Percentiles rank a stretch among this genome's conserved stretches.
phyloP scores from a whole-genome alignment of 2,329 filamentous ascomycete species.

The Aureobasidium sp. region DNA sequence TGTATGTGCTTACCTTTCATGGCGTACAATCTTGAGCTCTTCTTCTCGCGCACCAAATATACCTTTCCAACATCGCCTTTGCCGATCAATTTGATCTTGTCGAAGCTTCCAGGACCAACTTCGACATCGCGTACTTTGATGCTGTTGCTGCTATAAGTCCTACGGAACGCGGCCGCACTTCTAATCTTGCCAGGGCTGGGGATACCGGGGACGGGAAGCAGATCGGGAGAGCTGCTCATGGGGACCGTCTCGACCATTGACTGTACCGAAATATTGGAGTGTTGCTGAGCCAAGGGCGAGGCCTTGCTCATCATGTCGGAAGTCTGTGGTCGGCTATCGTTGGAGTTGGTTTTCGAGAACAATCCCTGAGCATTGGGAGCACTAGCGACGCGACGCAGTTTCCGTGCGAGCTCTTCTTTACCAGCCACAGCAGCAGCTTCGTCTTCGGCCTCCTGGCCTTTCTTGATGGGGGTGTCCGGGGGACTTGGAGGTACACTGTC shows the following conservation, averaged over 20 bases:
- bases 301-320: conserved; percentile 83
- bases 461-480: conserved; percentile 72
- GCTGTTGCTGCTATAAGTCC: conserved; percentile 97
- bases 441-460: conserved; percentile 59
- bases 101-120: conserved; percentile 89
- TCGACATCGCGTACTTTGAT: conserved; percentile 98
- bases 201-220: conserved; percentile 32
- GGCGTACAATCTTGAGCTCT: conserved; percentile 87
- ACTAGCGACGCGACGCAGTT: conserved; percentile 87
- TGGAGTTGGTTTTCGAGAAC: conserved; percentile 54
- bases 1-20: conserved; percentile 74
- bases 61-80: conserved; percentile 99
- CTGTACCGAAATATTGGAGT: conserved; percentile 40
- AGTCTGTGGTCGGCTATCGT: conserved; percentile 64
- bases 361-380: conserved; percentile 94
- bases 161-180: conserved; percentile 67
- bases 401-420: conserved; percentile 90
- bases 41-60: conserved; percentile 95
- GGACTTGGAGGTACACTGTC: conserved; percentile 88
- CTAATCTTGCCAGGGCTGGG: conserved; percentile 59
- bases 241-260: conserved; percentile 46
- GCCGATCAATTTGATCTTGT: conserved; percentile 99
- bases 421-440: conserved; percentile 67
- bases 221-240: conserved; percentile 24
- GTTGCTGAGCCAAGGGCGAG: conserved; percentile 11